A percentile compares a stretch with the other conserved stretches of the same genome.
These are phyloP conservation scores for Oryza meyeriana DNA, from an alignment of 176 grass and related monocot species.

Conservation along the genomic window DNA sequence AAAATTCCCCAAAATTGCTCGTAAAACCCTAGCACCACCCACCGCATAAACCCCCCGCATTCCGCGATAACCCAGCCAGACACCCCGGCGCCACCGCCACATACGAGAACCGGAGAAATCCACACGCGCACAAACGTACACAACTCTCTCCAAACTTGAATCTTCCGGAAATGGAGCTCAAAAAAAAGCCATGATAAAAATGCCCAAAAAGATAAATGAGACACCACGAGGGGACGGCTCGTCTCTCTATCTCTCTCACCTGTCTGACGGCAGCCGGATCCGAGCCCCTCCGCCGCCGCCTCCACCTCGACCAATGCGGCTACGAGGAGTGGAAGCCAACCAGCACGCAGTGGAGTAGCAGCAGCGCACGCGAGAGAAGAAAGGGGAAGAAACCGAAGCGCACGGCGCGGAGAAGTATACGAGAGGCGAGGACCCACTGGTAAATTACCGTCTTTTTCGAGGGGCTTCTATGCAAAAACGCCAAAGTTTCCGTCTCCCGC, in stretches of 20 bases:
- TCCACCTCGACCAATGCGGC: slow-evolving; percentile 23
- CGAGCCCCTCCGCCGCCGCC: background rate
- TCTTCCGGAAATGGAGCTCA: background rate
- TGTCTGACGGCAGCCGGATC: slow-evolving; percentile 14
- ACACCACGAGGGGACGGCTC: background rate
- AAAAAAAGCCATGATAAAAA: background rate
- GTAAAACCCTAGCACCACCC: background rate
- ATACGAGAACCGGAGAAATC: background rate
- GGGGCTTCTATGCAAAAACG: background rate
- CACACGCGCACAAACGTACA: background rate
- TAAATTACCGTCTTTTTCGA: background rate
- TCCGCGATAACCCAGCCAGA: background rate
- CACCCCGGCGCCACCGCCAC: background rate
- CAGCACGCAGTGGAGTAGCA: background rate
- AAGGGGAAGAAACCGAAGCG: background rate
- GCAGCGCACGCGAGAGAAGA: background rate
- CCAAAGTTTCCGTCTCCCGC: background rate
- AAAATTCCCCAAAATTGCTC: background rate
- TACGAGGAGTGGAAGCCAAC: background rate
- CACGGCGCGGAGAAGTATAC: slow-evolving; percentile 33
- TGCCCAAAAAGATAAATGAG: background rate
- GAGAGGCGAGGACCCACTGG: background rate
- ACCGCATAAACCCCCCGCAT: slow-evolving; percentile 9
- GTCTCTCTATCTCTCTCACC: slow-evolving; percentile 26
- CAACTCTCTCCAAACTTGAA: background rate